These are phyloP conservation scores for Salvia miltiorrhiza DNA, from an alignment of 257 asterid genomes.

Conservation along the genomic window DNA sequence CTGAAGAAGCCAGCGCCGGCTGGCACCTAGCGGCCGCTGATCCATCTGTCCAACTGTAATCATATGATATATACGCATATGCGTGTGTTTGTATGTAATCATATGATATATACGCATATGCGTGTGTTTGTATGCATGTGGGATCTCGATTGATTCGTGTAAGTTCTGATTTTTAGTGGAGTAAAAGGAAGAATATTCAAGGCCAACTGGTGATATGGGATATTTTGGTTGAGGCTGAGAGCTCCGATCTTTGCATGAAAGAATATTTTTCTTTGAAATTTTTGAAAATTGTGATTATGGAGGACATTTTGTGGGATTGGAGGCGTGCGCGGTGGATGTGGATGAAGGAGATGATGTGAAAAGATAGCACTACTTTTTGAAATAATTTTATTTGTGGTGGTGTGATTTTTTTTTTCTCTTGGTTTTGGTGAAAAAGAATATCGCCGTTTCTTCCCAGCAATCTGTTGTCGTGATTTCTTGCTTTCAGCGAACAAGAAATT, in stretches of 20 bases:
- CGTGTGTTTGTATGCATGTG: constrained; percentile 24
- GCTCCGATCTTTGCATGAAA: constrained; percentile 27
- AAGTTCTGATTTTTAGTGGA: neutral
- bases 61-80: no score
- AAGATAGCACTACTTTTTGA: neutral
- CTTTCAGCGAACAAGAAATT: constrained; percentile 18
- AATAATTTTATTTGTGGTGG: constrained; percentile 8
- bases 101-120: no score
- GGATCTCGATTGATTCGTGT: neutral
- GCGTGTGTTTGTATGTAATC: no score
- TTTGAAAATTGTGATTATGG: constrained; percentile 17
- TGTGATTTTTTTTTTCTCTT: no score
- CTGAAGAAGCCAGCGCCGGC: no score
- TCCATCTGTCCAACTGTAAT: constrained; percentile 9
- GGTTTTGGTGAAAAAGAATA: no score
- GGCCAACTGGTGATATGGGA: constrained; percentile 2
- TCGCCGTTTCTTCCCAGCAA: no score
- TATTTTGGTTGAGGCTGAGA: constrained; percentile 20
- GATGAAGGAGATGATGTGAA: constrained; percentile 14
- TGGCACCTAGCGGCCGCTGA: no score
- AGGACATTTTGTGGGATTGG: constrained; percentile 42
- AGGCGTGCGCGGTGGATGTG: constrained; percentile 38
- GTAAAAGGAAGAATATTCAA: neutral
- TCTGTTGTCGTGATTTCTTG: no score
- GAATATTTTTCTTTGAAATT: neutral